Evolutionary conservation across 345 rosid species (phyloP).

Genomic region (Eucalyptus cloeziana): DNA sequence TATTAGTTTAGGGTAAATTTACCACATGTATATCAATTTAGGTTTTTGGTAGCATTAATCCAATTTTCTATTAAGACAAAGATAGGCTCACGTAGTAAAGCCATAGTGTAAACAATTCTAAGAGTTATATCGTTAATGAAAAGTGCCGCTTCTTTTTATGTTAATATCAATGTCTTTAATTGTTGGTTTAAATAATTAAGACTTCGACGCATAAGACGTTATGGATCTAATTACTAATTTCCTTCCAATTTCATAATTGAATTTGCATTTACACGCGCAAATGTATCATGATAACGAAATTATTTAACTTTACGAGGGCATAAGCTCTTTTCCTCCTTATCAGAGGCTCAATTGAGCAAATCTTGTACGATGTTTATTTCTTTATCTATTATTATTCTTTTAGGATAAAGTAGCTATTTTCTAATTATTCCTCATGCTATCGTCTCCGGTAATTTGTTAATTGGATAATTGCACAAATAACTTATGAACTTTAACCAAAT

Average conservation of each 20-base stretch:
- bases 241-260: neutral
- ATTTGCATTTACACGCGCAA: neutral
- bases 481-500: neutral
- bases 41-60: neutral
- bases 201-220: neutral
- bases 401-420: neutral
- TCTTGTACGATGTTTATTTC: too few species aligned
- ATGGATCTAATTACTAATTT: too few species aligned
- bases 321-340: neutral
- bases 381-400: neutral
- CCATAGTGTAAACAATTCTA: too few species aligned
- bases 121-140: neutral
- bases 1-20: neutral
- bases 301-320: neutral
- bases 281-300: neutral
- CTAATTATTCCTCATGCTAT: neutral
- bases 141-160: neutral
- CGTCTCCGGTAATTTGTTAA: too few species aligned
- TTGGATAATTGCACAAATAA: neutral
- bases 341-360: neutral
- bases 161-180: too few species aligned
- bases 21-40: too few species aligned
- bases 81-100: neutral
- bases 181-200: neutral
- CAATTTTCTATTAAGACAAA: neutral